These are phyloP conservation scores for Mycena latifolia DNA, from an alignment of 768 basidiomycete species.

Conservation along the genomic window DNA sequence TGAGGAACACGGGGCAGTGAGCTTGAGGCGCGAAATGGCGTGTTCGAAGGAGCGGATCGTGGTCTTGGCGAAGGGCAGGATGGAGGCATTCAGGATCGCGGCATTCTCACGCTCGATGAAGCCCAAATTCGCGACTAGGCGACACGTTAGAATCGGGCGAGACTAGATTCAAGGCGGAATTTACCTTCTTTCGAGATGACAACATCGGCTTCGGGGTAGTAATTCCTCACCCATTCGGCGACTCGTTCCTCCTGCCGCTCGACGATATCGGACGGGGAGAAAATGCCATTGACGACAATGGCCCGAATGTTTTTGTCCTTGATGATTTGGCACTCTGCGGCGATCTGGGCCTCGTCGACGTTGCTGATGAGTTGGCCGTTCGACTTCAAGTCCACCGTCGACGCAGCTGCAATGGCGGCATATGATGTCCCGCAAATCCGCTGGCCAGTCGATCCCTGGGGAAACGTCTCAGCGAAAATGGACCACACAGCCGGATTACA, in stretches of 20 bases:
- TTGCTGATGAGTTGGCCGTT: constrained; percentile 59
- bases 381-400: constrained; percentile 52
- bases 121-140: constrained; percentile 60
- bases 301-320: constrained; percentile 41
- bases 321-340: constrained; percentile 54
- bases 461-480: constrained; percentile 62
- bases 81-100: constrained; percentile 69
- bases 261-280: constrained; percentile 60
- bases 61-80: constrained; percentile 63
- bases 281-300: constrained; percentile 62
- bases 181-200: constrained; percentile 58
- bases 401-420: constrained; percentile 50
- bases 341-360: constrained; percentile 53
- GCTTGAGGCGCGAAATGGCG: constrained; percentile 55
- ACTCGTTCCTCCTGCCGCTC: constrained; percentile 62
- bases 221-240: constrained; percentile 52
- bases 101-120: constrained; percentile 73
- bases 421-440: constrained; percentile 52
- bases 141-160: constrained; percentile 1
- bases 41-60: constrained; percentile 63
- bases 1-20: constrained; percentile 61
- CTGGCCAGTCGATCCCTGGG: constrained; percentile 68
- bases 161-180: not conserved
- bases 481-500: constrained; percentile 68
- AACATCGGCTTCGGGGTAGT: constrained; percentile 53